Evolutionary conservation across 2,329 filamentous ascomycete genomes (phyloP).

Genomic region (Pseudogymnoascus sp.): DNA sequence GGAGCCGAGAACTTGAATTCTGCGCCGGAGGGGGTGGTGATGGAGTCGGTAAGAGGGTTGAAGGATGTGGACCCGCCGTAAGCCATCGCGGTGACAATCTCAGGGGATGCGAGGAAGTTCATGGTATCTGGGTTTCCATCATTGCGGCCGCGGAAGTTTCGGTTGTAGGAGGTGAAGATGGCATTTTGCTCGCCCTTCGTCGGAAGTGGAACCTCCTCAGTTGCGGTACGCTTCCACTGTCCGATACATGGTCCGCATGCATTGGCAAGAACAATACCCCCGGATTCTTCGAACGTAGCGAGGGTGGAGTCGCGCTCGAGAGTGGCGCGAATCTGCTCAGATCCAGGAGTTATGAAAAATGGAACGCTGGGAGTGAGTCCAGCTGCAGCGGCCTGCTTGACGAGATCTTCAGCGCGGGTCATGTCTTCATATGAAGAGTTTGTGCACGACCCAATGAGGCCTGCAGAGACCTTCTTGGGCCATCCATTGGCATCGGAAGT

Average conservation of each 20-base stretch:
- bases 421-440: conserved; percentile 99
- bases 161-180: conserved; percentile 96
- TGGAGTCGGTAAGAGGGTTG: conserved; percentile 84
- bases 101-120: conserved; percentile 97
- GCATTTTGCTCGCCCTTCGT: conserved; percentile 83
- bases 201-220: conserved; percentile 40
- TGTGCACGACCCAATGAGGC: conserved; percentile 94
- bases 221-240: conserved; percentile 90
- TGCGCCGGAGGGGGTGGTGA: conserved; percentile 72
- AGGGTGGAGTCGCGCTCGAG: conserved; percentile 84
- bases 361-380: conserved; percentile 82
- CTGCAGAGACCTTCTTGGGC: conserved; percentile 86
- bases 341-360: conserved; percentile 95
- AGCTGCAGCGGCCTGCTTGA: conserved; percentile 84
- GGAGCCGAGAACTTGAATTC: conserved; percentile 81
- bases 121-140: conserved; percentile 95
- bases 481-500: conserved; percentile 78
- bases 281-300: conserved; percentile 75
- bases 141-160: conserved; percentile 95
- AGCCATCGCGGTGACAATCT: conserved; percentile 92
- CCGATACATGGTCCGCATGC: conserved; percentile 92
- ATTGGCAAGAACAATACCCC: conserved; percentile 85
- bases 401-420: conserved; percentile 87
- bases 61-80: conserved; percentile 91
- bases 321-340: conserved; percentile 93